These are phyloP conservation scores for Acer yangbiense DNA, from an alignment of 345 rosid species.

Conservation along the genomic window DNA sequence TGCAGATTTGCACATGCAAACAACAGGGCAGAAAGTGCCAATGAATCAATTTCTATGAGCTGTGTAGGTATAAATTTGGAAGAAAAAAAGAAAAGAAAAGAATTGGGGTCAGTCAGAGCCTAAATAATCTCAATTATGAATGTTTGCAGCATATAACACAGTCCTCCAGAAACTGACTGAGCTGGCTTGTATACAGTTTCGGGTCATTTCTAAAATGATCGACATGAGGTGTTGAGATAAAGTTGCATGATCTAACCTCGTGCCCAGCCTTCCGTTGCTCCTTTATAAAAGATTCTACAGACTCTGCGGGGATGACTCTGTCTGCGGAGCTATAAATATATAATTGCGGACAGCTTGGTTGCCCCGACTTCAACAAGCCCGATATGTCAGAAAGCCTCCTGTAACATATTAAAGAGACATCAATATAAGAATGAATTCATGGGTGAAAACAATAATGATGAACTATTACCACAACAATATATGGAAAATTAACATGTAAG, in stretches of 20 bases:
- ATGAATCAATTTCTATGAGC: constrained; percentile 17
- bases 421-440: not conserved
- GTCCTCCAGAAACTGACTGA: constrained; percentile 78
- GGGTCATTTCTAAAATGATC: constrained; percentile 98
- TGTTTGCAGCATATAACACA: constrained; percentile 56
- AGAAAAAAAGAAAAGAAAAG: not conserved
- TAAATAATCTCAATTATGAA: constrained; percentile 23
- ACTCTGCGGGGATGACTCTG: constrained; percentile 77
- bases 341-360: constrained; percentile 91
- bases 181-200: constrained; percentile 67
- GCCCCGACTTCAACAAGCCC: constrained; percentile 63
- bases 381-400: constrained; percentile 85
- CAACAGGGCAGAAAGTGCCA: not conserved
- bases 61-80: constrained; percentile 1
- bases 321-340: constrained; percentile 98
- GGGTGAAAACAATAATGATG: not conserved
- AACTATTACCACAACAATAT: not conserved
- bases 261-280: constrained; percentile 76
- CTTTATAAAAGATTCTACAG: constrained; percentile 86
- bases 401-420: constrained; percentile 17
- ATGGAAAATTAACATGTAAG: not conserved
- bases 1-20: not conserved
- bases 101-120: not conserved
- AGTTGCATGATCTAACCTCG: constrained; percentile 88
- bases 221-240: constrained; percentile 92